A percentile compares a stretch with the other conserved stretches of the same genome.
Conservation (phyloP, 2,329 filamentous ascomycete genomes). For the Epichloe coenophiala region DNA sequence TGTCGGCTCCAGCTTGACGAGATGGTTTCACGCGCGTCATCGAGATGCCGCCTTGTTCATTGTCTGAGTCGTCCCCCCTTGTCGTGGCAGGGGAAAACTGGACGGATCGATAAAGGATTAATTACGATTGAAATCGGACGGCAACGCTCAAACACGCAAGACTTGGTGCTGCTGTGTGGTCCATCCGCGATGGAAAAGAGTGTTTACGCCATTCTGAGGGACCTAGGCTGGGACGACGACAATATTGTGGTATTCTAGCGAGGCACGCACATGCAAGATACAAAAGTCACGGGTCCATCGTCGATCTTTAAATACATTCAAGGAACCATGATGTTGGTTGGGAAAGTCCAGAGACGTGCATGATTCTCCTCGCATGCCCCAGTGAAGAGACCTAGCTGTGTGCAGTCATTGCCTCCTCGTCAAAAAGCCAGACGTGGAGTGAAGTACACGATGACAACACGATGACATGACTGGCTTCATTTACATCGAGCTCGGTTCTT, state of each 20-base stretch:
- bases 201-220: conserved; percentile 36
- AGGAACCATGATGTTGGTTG: background rate
- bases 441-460: no score
- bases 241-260: conserved; percentile 16
- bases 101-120: conserved; percentile 51
- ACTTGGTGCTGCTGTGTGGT: conserved; percentile 67
- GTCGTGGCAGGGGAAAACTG: conserved; percentile 54
- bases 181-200: conserved; percentile 61
- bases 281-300: no score
- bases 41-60: conserved; percentile 52
- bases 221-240: conserved; percentile 47
- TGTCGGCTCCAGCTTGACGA: conserved; percentile 59
- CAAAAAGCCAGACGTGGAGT: no score
- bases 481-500: no score
- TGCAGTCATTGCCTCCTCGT: no score
- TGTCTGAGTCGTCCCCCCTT: conserved; percentile 53
- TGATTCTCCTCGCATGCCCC: no score
- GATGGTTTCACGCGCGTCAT: conserved; percentile 38
- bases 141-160: conserved; percentile 27
- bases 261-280: background rate
- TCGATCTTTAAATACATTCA: no score
- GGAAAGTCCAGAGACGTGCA: background rate
- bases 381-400: no score
- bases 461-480: no score
- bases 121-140: conserved; percentile 44